These are phyloP conservation scores for Neofusicoccum sp. DNA, from an alignment of 2,329 filamentous ascomycete species.

Conservation along the genomic window DNA sequence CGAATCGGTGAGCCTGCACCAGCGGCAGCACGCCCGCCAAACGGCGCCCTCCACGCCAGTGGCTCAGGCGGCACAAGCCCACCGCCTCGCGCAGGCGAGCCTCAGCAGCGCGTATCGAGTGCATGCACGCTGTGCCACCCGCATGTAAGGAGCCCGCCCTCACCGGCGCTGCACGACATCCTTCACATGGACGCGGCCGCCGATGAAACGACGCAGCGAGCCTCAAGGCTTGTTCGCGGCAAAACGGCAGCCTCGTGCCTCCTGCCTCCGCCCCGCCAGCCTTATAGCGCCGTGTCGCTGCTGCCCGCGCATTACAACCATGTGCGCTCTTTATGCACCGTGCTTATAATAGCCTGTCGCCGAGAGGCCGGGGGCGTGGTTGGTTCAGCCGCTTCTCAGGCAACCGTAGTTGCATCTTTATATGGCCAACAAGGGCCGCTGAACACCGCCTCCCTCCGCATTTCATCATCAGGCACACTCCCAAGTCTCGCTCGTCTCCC, in stretches of 20 bases:
- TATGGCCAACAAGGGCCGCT: not conserved
- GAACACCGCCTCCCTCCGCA: not conserved
- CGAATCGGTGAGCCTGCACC: constrained; percentile 14
- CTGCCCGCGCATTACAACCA: constrained; percentile 2
- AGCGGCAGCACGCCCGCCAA: not conserved
- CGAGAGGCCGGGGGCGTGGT: not conserved
- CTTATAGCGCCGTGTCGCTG: constrained; percentile 12
- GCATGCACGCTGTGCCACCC: constrained; percentile 15
- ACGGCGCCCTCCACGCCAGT: not conserved
- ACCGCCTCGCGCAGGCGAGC: not conserved
- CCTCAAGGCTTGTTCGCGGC: constrained; percentile 6
- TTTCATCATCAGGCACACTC: not conserved
- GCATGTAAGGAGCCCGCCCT: constrained; percentile 10
- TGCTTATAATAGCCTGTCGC: constrained; percentile 13
- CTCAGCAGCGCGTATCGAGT: constrained; percentile 13
- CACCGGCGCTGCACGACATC: constrained; percentile 4
- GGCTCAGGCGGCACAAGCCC: not conserved
- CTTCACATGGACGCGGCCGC: constrained; percentile 1
- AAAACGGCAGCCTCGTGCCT: constrained; percentile 1
- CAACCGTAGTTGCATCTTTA: constrained; percentile 12
- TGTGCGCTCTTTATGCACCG: constrained; percentile 13
- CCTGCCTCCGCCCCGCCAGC: not conserved
- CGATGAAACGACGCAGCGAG: constrained; percentile 4
- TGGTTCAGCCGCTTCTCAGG: not conserved
- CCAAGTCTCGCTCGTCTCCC: not conserved